Base-by-base conservation (phyloP, 2,329 filamentous ascomycete genomes). In the Penicillium sp. region DNA sequence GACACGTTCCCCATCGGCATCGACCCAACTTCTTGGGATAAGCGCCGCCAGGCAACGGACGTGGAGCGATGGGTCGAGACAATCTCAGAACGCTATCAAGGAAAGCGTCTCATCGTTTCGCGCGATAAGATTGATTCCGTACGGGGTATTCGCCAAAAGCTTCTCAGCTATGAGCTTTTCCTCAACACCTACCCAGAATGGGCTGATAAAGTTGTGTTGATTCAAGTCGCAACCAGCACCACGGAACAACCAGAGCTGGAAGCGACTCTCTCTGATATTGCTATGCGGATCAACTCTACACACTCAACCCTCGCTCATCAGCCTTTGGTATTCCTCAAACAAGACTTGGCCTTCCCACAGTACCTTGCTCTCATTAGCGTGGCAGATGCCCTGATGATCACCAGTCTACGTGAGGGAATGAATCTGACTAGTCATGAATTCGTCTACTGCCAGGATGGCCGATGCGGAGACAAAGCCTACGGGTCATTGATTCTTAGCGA, bases 381-480 rank as follows among this genome's bases (percentile, higher is more conserved):
- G 50, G 94, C 93, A 2, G 92, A 97, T 75, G 89, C 88, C 3
- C 79, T 97, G 47, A 94, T 97, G 84, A 94, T 97, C 67, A 95
- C 93, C 2, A 95, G 91, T 69, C 86, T 97, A 65, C 90, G 94
- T 50, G 93, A 97, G 72, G 93, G 93, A 60, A 97, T 97, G 94
- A 97, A 97, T 70, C 76, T 97, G 53, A 97, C 93, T 0, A 92
- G 89, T 6, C 94, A 97, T 70, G 93, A 97, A 71, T 97, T 91
- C 68, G 83, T 97, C 33, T 90, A 90, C 63, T 97, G 92, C 69
- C 93, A 97, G 69, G 93, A 97, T 67, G 92, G 92, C 38, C 84
- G 84, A 62, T 80, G 84, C 59, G 79, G 81, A 2, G 78, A 86
- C 54, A 91, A 91, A 77, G 92, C 90, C 74, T 86, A 94, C 67